These are phyloP conservation scores for Collybia nuda DNA, from an alignment of 768 basidiomycete genomes.

Conservation along the genomic window DNA sequence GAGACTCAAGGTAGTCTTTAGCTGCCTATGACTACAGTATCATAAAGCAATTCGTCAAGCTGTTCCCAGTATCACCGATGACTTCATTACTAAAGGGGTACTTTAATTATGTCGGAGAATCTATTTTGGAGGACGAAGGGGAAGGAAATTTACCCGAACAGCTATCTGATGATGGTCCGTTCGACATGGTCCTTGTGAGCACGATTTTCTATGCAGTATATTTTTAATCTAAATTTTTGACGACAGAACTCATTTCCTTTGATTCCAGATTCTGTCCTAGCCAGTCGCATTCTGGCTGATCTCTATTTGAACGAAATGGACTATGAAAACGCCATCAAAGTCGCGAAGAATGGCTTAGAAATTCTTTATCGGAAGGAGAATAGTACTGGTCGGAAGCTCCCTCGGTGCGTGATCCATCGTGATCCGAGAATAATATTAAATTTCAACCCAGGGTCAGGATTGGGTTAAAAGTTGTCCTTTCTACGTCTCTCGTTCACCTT, in stretches of 20 bases:
- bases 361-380: slow-evolving; percentile 52
- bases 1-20: slow-evolving; percentile 21
- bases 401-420: slow-evolving; percentile 36
- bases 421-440: background rate
- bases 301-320: slow-evolving; percentile 71
- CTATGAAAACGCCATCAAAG: slow-evolving; percentile 68
- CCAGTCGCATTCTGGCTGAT: slow-evolving; percentile 62
- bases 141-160: slow-evolving; percentile 31
- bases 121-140: slow-evolving; percentile 39
- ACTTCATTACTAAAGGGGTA: slow-evolving; percentile 64
- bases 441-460: slow-evolving; percentile 50
- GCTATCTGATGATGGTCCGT: slow-evolving; percentile 49
- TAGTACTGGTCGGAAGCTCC: slow-evolving; percentile 54
- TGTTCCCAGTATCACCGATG: slow-evolving; percentile 65
- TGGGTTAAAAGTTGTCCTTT: slow-evolving; percentile 71
- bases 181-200: slow-evolving; percentile 63
- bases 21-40: slow-evolving; percentile 60
- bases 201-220: background rate
- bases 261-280: slow-evolving; percentile 59
- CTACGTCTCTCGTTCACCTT: slow-evolving; percentile 77
- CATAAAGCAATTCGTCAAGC: slow-evolving; percentile 56
- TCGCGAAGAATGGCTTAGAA: slow-evolving; percentile 69
- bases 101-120: slow-evolving; percentile 57
- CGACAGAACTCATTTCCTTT: slow-evolving; percentile 53
- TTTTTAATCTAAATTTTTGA: background rate